These are phyloP conservation scores for Alternaria panax DNA, from an alignment of 2,329 filamentous ascomycete genomes.

Conservation along the genomic window DNA sequence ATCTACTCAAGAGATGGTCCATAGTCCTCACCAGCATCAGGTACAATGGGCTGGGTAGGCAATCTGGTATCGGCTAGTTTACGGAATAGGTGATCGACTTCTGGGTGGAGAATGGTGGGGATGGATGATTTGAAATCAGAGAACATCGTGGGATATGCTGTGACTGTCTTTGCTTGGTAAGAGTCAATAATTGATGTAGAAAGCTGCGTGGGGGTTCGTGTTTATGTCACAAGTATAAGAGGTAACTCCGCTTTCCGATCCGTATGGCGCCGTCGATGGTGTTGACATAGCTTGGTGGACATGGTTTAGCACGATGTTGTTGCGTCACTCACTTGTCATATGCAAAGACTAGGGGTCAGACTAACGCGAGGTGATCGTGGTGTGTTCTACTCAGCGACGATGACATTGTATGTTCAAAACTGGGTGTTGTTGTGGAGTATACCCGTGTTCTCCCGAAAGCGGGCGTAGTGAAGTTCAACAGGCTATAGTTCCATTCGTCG, in stretches of 20 bases:
- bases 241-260: not conserved
- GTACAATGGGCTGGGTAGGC: conserved; percentile 46
- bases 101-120: conserved; percentile 43
- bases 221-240: not conserved
- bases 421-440: not conserved
- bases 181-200: not conserved
- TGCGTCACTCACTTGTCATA: not conserved
- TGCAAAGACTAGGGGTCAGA: not conserved
- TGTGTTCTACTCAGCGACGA: not conserved
- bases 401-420: not conserved
- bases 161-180: not conserved
- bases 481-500: not conserved
- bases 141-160: conserved; percentile 10
- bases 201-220: not conserved
- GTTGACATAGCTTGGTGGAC: not conserved
- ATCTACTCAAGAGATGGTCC: conserved; percentile 46
- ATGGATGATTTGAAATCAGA: conserved; percentile 43
- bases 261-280: not conserved
- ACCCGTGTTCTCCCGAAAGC: no score
- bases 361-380: not conserved
- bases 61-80: conserved; percentile 48
- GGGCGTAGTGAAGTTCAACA: not conserved
- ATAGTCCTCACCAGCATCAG: conserved; percentile 47
- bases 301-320: not conserved
- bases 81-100: conserved; percentile 47